Conservation (phyloP, 169 alveolate genomes). For the Eimeria necatrix region DNA sequence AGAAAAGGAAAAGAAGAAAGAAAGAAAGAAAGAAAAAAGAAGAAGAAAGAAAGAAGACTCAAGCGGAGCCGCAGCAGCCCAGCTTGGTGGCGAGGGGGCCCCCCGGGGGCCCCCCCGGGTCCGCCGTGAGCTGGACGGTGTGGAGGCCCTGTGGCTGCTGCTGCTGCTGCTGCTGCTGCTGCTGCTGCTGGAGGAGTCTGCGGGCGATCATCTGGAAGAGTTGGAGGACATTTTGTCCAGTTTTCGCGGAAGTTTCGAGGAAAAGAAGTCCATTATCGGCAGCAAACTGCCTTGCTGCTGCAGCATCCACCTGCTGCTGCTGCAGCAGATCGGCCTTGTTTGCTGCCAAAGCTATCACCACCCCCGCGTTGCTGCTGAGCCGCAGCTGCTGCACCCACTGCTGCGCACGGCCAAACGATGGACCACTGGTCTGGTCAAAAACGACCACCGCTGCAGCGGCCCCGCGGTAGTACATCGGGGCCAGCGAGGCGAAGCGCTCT, state of each 20-base stretch:
- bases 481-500: constrained; percentile 76
- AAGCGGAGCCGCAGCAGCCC: neutral
- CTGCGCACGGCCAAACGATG: constrained; percentile 69
- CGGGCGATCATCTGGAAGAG: constrained; percentile 67
- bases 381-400: constrained; percentile 78
- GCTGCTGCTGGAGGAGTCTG: constrained; percentile 31
- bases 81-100: neutral
- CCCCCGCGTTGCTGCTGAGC: constrained; percentile 51
- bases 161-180: neutral
- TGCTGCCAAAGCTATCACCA: constrained; percentile 79
- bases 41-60: neutral
- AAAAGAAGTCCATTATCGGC: constrained; percentile 67
- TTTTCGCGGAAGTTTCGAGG: constrained; percentile 61
- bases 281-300: constrained; percentile 42
- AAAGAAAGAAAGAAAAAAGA: neutral
- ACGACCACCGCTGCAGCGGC: constrained; percentile 82
- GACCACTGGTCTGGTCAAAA: constrained; percentile 69
- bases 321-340: constrained; percentile 69
- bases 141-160: constrained; percentile 20
- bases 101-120: neutral
- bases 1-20: neutral
- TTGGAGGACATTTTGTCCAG: constrained; percentile 70
- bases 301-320: constrained; percentile 11
- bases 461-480: constrained; percentile 81
- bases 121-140: constrained; percentile 68